phyloP scores from a whole-genome alignment of 768 basidiomycete species.

The Inosperma sp. region DNA sequence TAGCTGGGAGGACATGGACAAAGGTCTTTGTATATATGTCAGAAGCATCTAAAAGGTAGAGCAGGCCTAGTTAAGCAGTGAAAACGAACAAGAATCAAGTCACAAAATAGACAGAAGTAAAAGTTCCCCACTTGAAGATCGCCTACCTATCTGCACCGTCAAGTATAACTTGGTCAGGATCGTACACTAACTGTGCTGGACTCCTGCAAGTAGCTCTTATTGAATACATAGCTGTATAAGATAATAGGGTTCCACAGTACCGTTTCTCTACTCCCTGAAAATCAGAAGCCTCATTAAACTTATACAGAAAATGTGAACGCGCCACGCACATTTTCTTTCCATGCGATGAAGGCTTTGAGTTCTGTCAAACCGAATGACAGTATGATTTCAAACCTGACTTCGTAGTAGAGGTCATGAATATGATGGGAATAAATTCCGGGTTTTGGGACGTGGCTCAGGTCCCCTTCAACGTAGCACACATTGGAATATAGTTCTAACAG shows the following conservation, averaged over 20 bases:
- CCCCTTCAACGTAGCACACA: constrained; percentile 22
- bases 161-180: constrained; percentile 10
- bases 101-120: not conserved
- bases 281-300: not conserved
- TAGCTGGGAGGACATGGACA: too few species aligned
- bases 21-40: too few species aligned
- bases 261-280: constrained; percentile 35
- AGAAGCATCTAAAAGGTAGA: too few species aligned
- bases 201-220: constrained; percentile 21
- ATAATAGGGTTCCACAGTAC: constrained; percentile 25
- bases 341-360: constrained; percentile 42
- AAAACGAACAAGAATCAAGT: too few species aligned
- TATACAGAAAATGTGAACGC: not conserved
- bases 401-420: constrained; percentile 18
- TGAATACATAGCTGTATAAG: not conserved
- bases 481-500: constrained; percentile 18
- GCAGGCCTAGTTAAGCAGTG: too few species aligned
- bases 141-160: not conserved
- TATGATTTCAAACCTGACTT: constrained; percentile 32
- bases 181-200: constrained; percentile 29
- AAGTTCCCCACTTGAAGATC: not conserved
- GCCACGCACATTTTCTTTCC: constrained; percentile 44
- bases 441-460: constrained; percentile 4
- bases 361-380: constrained; percentile 48
- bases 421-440: not conserved